Conservation (phyloP, 2,329 filamentous ascomycete species). For the Pseudogymnoascus sp. region DNA sequence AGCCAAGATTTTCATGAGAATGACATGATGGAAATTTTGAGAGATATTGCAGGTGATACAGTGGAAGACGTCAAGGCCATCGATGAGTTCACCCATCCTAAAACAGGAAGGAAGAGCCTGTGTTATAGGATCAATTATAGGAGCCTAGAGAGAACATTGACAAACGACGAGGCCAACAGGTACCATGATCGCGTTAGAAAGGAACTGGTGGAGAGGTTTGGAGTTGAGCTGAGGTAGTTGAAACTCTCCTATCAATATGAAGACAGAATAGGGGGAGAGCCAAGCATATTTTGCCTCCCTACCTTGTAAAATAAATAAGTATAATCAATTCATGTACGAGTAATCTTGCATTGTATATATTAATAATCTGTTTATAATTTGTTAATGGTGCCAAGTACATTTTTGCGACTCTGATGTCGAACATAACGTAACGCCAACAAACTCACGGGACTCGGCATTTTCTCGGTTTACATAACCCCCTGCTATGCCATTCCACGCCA, state of each 20-base stretch:
- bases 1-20: conserved; percentile 72
- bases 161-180: conserved; percentile 68
- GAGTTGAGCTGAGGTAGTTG: conserved; percentile 64
- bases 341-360: conserved; percentile 1
- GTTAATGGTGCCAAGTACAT: neutral
- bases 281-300: neutral
- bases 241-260: neutral
- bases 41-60: conserved; percentile 69
- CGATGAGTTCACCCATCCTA: conserved; percentile 84
- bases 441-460: neutral
- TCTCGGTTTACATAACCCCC: conserved; percentile 6
- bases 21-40: conserved; percentile 92
- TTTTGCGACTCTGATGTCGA: neutral
- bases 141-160: conserved; percentile 83
- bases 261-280: neutral
- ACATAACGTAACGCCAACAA: conserved; percentile 5
- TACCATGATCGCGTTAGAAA: conserved; percentile 62
- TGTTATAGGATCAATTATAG: conserved; percentile 93
- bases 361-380: neutral
- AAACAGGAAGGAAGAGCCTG: conserved; percentile 71
- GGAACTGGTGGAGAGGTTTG: conserved; percentile 60
- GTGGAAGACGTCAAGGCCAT: conserved; percentile 81
- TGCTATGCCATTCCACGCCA: conserved; percentile 2
- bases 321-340: neutral
- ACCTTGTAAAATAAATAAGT: neutral